Evolutionary conservation across 2,329 filamentous ascomycete genomes (phyloP).

Genomic region (Myotisia sp.): DNA sequence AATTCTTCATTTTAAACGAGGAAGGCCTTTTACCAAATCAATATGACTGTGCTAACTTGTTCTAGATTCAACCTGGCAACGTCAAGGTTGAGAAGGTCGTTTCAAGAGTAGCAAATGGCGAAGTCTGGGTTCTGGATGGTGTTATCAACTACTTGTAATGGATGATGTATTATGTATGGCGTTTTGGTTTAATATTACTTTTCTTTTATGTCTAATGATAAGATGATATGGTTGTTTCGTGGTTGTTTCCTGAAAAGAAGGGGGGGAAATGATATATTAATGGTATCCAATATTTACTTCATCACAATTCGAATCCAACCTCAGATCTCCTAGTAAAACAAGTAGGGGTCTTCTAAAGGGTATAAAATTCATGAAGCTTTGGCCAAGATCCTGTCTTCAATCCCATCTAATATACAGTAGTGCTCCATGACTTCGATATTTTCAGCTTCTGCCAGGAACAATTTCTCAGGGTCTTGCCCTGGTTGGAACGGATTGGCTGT

Average conservation of each 20-base stretch:
- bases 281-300: too few species aligned
- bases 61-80: conserved; percentile 51
- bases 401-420: conserved; percentile 74
- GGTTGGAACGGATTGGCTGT: conserved; percentile 69
- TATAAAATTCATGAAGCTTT: conserved; percentile 16
- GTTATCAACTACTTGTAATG: conserved; percentile 39
- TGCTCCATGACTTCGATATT: conserved; percentile 93
- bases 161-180: too few species aligned
- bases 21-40: not conserved
- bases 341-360: too few species aligned
- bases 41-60: conserved; percentile 7
- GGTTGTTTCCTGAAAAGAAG: too few species aligned
- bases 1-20: conserved; percentile 8
- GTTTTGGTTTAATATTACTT: too few species aligned
- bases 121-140: conserved; percentile 63
- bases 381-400: conserved; percentile 69
- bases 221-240: too few species aligned
- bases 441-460: conserved; percentile 83
- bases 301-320: too few species aligned
- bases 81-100: conserved; percentile 64
- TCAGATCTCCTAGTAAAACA: too few species aligned
- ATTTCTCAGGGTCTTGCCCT: conserved; percentile 87
- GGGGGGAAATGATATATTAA: too few species aligned
- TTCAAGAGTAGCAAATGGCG: conserved; percentile 69
- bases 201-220: too few species aligned